These are phyloP conservation scores for Colletotrichum chlorophyti DNA, from an alignment of 2,329 filamentous ascomycete genomes.

Conservation along the genomic window DNA sequence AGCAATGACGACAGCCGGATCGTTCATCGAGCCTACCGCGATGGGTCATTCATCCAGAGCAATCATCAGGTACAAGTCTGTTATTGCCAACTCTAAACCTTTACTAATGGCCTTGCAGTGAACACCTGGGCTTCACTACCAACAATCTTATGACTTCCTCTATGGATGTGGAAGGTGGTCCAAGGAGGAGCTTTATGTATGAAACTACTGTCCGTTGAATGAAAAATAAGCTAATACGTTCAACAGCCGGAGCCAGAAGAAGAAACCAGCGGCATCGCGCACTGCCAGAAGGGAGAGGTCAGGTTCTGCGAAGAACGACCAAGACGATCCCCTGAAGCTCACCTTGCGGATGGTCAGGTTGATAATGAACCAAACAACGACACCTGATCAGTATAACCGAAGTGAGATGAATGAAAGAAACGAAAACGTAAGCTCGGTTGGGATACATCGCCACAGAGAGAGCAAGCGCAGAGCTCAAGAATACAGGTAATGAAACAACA, in stretches of 20 bases:
- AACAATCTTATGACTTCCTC: conserved; percentile 1
- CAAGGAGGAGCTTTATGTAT: neutral
- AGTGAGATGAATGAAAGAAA: too few species aligned
- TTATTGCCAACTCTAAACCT: neutral
- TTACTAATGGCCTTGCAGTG: neutral
- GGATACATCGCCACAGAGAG: neutral
- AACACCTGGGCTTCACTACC: neutral
- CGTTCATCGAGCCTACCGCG: too few species aligned
- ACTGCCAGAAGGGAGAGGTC: neutral
- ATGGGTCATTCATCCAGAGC: too few species aligned
- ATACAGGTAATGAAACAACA: neutral
- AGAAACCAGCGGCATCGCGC: neutral
- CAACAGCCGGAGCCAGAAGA: neutral
- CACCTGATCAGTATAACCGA: too few species aligned
- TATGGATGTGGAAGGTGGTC: conserved; percentile 1
- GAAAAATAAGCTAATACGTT: neutral
- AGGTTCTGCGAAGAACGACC: neutral
- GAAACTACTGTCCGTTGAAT: neutral
- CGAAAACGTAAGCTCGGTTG: too few species aligned
- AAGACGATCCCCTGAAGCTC: neutral
- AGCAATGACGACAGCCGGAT: too few species aligned
- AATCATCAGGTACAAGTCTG: neutral
- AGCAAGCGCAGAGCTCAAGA: neutral
- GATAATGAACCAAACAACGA: too few species aligned
- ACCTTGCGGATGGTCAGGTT: neutral